Evolutionary conservation across 2,329 filamentous ascomycete genomes (phyloP).

Genomic region (Peltaster fructicola): DNA sequence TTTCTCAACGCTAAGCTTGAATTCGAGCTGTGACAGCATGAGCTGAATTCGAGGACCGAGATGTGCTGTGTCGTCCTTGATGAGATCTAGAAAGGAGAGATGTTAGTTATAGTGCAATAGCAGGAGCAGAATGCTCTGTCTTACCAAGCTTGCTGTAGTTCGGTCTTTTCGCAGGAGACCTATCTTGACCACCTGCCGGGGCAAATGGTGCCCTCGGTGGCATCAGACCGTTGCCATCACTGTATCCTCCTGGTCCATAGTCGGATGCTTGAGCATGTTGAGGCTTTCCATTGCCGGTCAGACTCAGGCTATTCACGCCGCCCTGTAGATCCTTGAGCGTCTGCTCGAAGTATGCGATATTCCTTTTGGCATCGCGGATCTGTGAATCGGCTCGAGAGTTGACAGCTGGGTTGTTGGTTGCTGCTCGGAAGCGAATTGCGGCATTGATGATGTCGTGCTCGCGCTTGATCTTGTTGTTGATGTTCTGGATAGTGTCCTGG

Average conservation of each 20-base stretch:
- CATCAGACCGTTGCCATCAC: slow-evolving; percentile 53
- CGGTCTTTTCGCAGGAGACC: slow-evolving; percentile 55
- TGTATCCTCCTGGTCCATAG: slow-evolving; percentile 35
- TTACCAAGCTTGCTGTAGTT: slow-evolving; percentile 94
- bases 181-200: slow-evolving; percentile 48
- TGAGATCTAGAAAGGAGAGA: slow-evolving; percentile 53
- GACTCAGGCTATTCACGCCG: slow-evolving; percentile 48
- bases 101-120: not conserved
- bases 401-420: slow-evolving; percentile 84
- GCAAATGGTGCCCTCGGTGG: slow-evolving; percentile 66
- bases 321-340: slow-evolving; percentile 74
- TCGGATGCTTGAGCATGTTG: slow-evolving; percentile 15
- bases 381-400: slow-evolving; percentile 81
- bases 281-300: slow-evolving; percentile 32
- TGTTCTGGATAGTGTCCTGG: slow-evolving; percentile 50
- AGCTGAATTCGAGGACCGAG: slow-evolving; percentile 94
- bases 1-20: slow-evolving; percentile 96
- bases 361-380: slow-evolving; percentile 81
- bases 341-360: slow-evolving; percentile 91
- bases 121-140: slow-evolving; percentile 13
- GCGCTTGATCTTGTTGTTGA: slow-evolving; percentile 93
- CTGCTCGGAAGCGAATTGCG: slow-evolving; percentile 85
- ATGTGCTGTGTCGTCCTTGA: slow-evolving; percentile 94
- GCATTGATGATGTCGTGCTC: slow-evolving; percentile 91
- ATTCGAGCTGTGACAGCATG: slow-evolving; percentile 96